These are phyloP conservation scores for Fusarium decemcellulare DNA, from an alignment of 2,329 filamentous ascomycete genomes.

Conservation along the genomic window DNA sequence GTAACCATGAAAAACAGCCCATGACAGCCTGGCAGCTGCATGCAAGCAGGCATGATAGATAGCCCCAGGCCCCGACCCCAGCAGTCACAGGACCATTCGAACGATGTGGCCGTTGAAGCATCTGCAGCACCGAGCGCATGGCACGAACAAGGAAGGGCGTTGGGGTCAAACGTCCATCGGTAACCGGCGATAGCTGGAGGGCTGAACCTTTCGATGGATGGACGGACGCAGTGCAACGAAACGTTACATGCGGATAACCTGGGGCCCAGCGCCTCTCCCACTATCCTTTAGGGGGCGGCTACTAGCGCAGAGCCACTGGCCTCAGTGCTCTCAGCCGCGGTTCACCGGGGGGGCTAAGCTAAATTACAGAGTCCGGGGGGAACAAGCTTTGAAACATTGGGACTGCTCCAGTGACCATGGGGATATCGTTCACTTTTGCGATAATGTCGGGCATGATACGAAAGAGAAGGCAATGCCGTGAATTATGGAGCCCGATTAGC, in stretches of 20 bases:
- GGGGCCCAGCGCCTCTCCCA: neutral
- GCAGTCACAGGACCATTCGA: slow-evolving; percentile 1
- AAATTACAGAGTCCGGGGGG: slow-evolving; percentile 19
- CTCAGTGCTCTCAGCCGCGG: neutral
- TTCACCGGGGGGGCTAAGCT: slow-evolving; percentile 4
- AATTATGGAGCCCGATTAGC: slow-evolving; percentile 19
- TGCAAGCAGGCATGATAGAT: neutral
- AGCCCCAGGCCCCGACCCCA: too few species aligned
- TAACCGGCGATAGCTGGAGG: neutral
- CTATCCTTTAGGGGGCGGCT: slow-evolving; percentile 1
- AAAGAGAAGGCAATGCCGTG: slow-evolving; percentile 21
- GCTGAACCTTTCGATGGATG: slow-evolving; percentile 21
- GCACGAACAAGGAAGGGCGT: neutral
- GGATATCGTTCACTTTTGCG: slow-evolving; percentile 8
- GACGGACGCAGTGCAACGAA: slow-evolving; percentile 31
- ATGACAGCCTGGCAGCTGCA: neutral
- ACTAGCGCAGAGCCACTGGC: neutral
- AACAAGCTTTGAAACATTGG: neutral
- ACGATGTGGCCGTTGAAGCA: neutral
- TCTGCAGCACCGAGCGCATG: neutral
- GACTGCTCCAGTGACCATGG: too few species aligned
- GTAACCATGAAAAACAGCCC: neutral
- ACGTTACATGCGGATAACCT: slow-evolving; percentile 39
- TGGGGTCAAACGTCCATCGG: neutral
- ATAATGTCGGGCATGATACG: slow-evolving; percentile 21